phyloP scores from a whole-genome alignment of 306 rosid genomes.

The Vigna unguiculata region DNA sequence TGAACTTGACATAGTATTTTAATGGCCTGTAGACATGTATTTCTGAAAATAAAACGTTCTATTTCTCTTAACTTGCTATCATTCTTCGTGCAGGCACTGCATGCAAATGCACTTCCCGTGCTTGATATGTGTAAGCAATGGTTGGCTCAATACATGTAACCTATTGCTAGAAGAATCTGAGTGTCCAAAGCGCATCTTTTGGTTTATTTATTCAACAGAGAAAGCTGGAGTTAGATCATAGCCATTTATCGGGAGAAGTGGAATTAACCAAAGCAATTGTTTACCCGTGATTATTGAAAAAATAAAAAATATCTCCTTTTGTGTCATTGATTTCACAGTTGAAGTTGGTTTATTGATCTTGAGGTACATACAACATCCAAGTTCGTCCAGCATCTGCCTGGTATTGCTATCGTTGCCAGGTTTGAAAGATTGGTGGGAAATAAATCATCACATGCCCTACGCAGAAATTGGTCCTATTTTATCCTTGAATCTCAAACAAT shows the following conservation, averaged over 20 bases:
- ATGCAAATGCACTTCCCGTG: slow-evolving; percentile 96
- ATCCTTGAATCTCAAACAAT: slow-evolving; percentile 12
- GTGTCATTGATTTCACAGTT: slow-evolving; percentile 29
- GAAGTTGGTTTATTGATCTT: slow-evolving; percentile 31
- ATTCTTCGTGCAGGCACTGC: slow-evolving; percentile 81
- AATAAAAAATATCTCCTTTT: slow-evolving; percentile 20
- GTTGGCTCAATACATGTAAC: slow-evolving; percentile 95
- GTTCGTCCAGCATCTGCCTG: slow-evolving; percentile 32
- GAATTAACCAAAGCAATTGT: slow-evolving; percentile 23
- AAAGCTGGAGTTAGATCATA: slow-evolving; percentile 32
- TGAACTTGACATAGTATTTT: slow-evolving; percentile 1
- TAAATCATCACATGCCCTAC: slow-evolving; percentile 26
- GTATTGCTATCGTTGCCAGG: slow-evolving; percentile 28
- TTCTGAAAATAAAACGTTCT: slow-evolving; percentile 9
- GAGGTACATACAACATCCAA: slow-evolving; percentile 40
- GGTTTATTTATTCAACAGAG: slow-evolving; percentile 21
- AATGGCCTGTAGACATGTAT: slow-evolving; percentile 9
- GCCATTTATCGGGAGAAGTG: slow-evolving; percentile 30
- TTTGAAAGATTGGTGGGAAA: slow-evolving; percentile 24
- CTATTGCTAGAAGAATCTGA: slow-evolving; percentile 33
- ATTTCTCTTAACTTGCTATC: slow-evolving; percentile 30
- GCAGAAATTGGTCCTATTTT: slow-evolving; percentile 16
- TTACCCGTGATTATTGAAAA: slow-evolving; percentile 13
- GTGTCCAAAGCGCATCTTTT: slow-evolving; percentile 41
- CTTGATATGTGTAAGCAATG: slow-evolving; percentile 99